Conservation (phyloP, 1,284 basidiomycete species). For the Rhizoctonia solani region DNA sequence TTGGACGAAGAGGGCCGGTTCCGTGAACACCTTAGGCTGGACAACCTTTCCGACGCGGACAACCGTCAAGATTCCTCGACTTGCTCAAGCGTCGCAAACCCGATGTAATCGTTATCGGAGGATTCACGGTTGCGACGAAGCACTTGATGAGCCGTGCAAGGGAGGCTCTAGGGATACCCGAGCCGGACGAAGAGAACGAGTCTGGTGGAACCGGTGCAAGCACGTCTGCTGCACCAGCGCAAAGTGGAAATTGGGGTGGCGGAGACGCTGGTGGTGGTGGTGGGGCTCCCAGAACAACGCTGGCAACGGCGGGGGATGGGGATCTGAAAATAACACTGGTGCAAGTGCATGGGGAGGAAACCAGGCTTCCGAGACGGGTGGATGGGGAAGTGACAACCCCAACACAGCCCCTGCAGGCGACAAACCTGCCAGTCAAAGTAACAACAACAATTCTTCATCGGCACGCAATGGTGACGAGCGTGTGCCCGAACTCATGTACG, state of each 20-base stretch:
- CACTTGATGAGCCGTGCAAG: conserved; percentile 71
- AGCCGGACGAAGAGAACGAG: conserved; percentile 23
- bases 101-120: conserved; percentile 88
- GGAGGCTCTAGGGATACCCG: conserved; percentile 37
- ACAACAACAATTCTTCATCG: conserved; percentile 35
- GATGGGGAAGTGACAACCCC: conserved; percentile 9
- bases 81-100: conserved; percentile 82
- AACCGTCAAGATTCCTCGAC: conserved; percentile 73
- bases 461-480: conserved; percentile 43
- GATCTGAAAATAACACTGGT: conserved; percentile 1
- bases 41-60: conserved; percentile 78
- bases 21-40: conserved; percentile 85
- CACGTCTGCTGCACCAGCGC: not conserved
- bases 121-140: conserved; percentile 81
- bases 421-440: conserved; percentile 16
- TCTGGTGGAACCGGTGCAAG: conserved; percentile 28
- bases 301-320: conserved; percentile 3
- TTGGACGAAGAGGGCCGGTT: conserved; percentile 87
- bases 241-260: not conserved
- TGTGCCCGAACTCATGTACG: conserved; percentile 75
- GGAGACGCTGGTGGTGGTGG: not conserved
- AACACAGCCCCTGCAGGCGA: too few species aligned
- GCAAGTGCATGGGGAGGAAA: conserved; percentile 7
- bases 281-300: conserved; percentile 24
- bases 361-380: conserved; percentile 1